phyloP scores from a whole-genome alignment of 306 rosid genomes.

The Echinosophora koreensis region DNA sequence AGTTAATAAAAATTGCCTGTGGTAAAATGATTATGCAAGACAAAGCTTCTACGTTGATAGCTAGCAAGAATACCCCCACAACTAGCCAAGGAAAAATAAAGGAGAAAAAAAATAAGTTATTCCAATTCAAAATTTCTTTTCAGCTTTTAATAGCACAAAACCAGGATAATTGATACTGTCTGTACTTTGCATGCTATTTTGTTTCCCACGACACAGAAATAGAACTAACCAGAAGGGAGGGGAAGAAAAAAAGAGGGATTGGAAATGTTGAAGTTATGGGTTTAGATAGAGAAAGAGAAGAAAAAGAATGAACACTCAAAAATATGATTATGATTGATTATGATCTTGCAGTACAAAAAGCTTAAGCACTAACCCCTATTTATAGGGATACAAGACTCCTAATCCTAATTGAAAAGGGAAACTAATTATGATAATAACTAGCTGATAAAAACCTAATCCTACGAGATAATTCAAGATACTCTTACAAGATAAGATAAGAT shows the following conservation, averaged over 20 bases:
- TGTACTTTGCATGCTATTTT: not conserved
- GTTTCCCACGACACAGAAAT: not conserved
- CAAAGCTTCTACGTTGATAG: not conserved
- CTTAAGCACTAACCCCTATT: too few relatives aligned
- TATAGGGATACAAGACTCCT: too few relatives aligned
- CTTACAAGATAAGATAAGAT: too few relatives aligned
- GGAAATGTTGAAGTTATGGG: not conserved
- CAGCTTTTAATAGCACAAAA: not conserved
- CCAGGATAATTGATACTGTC: not conserved
- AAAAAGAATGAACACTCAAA: too few relatives aligned
- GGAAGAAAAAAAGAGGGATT: not conserved
- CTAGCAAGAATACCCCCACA: not conserved
- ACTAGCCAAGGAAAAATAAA: not conserved
- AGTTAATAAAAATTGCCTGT: constrained; percentile 38
- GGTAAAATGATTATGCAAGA: constrained; percentile 7
- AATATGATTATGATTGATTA: too few relatives aligned
- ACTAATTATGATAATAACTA: too few relatives aligned
- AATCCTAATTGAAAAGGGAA: too few relatives aligned
- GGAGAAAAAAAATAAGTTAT: not conserved
- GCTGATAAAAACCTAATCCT: too few relatives aligned
- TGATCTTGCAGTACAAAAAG: too few relatives aligned
- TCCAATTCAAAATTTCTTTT: not conserved
- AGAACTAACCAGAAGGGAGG: not conserved
- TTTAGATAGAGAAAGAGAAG: too few relatives aligned
- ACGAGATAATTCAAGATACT: too few relatives aligned